Conservation (phyloP, 2,329 filamentous ascomycete genomes). For the Ramichloridium luteum region DNA sequence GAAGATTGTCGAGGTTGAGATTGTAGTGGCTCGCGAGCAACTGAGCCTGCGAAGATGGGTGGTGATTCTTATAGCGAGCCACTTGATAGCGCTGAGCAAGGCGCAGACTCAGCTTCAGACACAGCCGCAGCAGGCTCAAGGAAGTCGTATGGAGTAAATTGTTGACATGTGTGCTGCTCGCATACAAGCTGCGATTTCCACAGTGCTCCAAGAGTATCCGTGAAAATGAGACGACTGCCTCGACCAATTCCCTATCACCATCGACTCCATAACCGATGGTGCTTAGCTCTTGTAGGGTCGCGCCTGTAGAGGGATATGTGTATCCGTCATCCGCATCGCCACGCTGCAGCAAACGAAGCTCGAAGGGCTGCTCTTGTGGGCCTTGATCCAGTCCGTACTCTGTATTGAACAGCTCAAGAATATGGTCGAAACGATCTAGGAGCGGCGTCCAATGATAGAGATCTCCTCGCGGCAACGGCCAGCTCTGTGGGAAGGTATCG, state of each 20-base stretch:
- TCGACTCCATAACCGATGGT: slow-evolving; percentile 52
- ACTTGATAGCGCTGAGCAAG: slow-evolving; percentile 88
- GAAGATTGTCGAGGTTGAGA: slow-evolving; percentile 62
- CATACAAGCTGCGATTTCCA: slow-evolving; percentile 91
- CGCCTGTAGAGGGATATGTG: slow-evolving; percentile 13
- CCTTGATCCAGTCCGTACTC: slow-evolving; percentile 70
- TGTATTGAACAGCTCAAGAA: slow-evolving; percentile 69
- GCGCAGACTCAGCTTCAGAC: slow-evolving; percentile 70
- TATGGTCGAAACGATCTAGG: slow-evolving; percentile 81
- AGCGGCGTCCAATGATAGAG: slow-evolving; percentile 96
- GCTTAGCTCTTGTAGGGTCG: slow-evolving; percentile 21
- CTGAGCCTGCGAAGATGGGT: slow-evolving; percentile 49
- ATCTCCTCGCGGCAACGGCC: slow-evolving; percentile 92
- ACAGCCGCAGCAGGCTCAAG: slow-evolving; percentile 61
- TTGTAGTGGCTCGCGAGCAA: slow-evolving; percentile 74
- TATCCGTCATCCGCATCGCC: slow-evolving; percentile 39
- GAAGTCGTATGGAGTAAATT: slow-evolving; percentile 81
- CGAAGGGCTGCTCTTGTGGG: slow-evolving; percentile 68
- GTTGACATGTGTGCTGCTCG: slow-evolving; percentile 80
- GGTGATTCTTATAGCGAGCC: slow-evolving; percentile 55
- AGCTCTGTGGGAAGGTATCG: slow-evolving; percentile 68
- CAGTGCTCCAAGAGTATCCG: slow-evolving; percentile 83
- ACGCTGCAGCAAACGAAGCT: slow-evolving; percentile 50
- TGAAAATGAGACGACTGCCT: slow-evolving; percentile 73
- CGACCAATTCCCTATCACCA: slow-evolving; percentile 68